phyloP scores from a whole-genome alignment of 2,329 filamentous ascomycete species.

The Colletotrichum sp. region DNA sequence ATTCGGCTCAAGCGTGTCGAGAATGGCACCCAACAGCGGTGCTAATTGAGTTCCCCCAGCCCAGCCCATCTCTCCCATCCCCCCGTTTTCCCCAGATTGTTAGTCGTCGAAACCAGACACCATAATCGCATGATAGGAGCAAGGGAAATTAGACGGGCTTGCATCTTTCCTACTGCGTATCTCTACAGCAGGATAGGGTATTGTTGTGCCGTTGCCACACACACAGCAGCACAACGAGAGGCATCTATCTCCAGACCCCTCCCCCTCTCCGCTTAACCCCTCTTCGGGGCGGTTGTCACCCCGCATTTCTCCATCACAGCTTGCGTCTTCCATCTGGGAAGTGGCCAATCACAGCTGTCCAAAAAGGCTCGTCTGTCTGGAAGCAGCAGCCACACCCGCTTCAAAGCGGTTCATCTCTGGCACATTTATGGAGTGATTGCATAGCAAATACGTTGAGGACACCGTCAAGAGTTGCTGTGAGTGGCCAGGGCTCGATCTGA shows the following conservation, averaged over 20 bases:
- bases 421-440: not conserved
- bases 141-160: not conserved
- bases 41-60: not conserved
- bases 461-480: not conserved
- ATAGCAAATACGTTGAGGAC: not conserved
- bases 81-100: not conserved
- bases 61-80: not conserved
- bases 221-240: not conserved
- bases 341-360: not conserved
- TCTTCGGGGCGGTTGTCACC: not conserved
- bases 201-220: not conserved
- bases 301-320: slow-evolving; percentile 17
- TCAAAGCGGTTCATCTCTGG: slow-evolving; percentile 10
- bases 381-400: slow-evolving; percentile 15
- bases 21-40: not conserved
- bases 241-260: not conserved
- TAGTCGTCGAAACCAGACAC: not conserved
- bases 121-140: not conserved
- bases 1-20: slow-evolving; percentile 11
- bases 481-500: not conserved
- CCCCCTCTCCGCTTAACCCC: not conserved
- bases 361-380: not conserved
- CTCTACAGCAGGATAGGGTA: not conserved
- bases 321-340: not conserved
- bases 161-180: not conserved